These are phyloP conservation scores for Brasilioporus rufonigricans DNA, from an alignment of 768 basidiomycete species.

Conservation along the genomic window DNA sequence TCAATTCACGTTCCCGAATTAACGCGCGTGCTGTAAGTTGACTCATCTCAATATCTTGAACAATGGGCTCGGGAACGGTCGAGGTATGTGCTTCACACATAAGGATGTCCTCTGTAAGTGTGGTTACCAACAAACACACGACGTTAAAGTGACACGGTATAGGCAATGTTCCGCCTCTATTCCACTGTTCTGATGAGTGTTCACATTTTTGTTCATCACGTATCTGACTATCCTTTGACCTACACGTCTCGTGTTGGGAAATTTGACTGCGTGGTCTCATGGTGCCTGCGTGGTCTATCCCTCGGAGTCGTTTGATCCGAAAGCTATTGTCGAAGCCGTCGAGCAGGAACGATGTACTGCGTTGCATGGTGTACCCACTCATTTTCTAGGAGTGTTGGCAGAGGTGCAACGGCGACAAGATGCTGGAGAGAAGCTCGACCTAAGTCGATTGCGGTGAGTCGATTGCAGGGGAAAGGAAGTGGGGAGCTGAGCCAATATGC, in stretches of 20 bases:
- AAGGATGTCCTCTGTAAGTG: constrained; percentile 67
- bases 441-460: constrained; percentile 52
- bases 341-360: constrained; percentile 69
- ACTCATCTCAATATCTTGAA: constrained; percentile 81
- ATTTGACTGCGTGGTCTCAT: constrained; percentile 75
- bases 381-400: constrained; percentile 71
- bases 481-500: not conserved
- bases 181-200: constrained; percentile 88
- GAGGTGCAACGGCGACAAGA: constrained; percentile 59
- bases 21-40: constrained; percentile 41
- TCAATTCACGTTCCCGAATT: not conserved
- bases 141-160: constrained; percentile 1
- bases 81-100: constrained; percentile 65
- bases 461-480: too few relatives aligned
- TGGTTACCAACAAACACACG: not conserved
- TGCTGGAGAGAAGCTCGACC: constrained; percentile 45
- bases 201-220: not conserved
- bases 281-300: constrained; percentile 76
- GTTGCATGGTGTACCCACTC: constrained; percentile 83
- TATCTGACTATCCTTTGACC: constrained; percentile 12
- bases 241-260: constrained; percentile 76
- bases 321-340: constrained; percentile 69
- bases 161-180: constrained; percentile 84
- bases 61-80: constrained; percentile 68
- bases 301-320: constrained; percentile 60